A percentile compares a stretch with the other conserved stretches of the same genome.
phyloP scores from a whole-genome alignment of 2,329 filamentous ascomycete species.

The Neofusicoccum laricinum region DNA sequence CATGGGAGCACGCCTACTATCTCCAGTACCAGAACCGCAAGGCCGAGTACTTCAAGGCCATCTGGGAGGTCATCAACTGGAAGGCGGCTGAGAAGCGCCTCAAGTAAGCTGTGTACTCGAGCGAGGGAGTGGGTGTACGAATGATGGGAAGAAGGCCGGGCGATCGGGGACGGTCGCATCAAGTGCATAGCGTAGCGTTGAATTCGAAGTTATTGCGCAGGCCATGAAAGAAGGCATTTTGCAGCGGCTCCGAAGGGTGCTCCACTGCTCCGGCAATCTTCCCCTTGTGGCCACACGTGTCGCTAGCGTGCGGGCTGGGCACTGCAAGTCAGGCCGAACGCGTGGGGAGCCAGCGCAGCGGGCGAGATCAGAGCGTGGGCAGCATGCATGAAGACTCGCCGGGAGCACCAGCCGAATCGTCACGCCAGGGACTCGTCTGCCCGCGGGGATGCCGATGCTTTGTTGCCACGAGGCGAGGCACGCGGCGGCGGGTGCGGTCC shows the following conservation, averaged over 20 bases:
- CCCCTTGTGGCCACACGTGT: not conserved
- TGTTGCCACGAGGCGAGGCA: not conserved
- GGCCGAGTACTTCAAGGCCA: constrained; percentile 89
- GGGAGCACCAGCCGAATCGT: not conserved
- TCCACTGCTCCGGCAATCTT: not conserved
- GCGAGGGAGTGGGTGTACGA: not conserved
- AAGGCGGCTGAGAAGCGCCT: constrained; percentile 81
- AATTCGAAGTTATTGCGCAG: not conserved
- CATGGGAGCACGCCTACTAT: constrained; percentile 96
- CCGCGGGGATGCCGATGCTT: not conserved
- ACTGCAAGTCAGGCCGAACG: not conserved
- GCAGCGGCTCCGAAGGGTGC: not conserved
- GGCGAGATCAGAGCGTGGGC: not conserved
- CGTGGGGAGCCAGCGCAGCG: not conserved
- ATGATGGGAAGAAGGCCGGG: not conserved
- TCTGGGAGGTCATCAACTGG: constrained; percentile 98
- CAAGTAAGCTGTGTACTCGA: constrained; percentile 38
- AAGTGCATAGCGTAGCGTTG: not conserved
- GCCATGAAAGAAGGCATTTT: not conserved
- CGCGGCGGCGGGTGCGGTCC: not conserved
- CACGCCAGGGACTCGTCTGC: not conserved
- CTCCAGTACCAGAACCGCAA: constrained; percentile 96
- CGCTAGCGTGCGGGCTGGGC: not conserved
- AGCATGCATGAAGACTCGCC: not conserved
- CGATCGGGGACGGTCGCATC: not conserved